phyloP scores from a whole-genome alignment of 2,329 filamentous ascomycete genomes.

The Aspergillus fructus region DNA sequence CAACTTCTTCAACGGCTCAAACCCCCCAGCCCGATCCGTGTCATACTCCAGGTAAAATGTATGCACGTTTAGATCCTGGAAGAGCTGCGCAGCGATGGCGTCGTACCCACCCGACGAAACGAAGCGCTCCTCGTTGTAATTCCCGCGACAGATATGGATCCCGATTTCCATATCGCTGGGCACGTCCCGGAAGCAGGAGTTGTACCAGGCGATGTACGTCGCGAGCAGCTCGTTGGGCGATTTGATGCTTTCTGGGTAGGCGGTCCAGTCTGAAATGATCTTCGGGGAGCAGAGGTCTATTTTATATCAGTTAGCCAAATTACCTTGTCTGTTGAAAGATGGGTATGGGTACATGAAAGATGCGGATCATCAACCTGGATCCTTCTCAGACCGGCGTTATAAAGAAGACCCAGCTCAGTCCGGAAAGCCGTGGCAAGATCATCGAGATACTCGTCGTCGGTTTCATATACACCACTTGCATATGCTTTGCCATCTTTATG shows the following conservation, averaged over 20 bases:
- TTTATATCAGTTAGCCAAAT: constrained; percentile 38
- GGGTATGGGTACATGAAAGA: constrained; percentile 51
- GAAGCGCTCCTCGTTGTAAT: constrained; percentile 65
- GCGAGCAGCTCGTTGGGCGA: constrained; percentile 67
- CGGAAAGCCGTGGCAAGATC: constrained; percentile 66
- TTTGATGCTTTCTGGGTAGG: constrained; percentile 66
- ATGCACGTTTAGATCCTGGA: constrained; percentile 61
- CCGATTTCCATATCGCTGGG: constrained; percentile 72
- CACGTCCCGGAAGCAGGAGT: constrained; percentile 63
- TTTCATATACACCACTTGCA: constrained; percentile 55
- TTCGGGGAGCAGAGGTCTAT: constrained; percentile 74
- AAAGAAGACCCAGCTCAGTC: constrained; percentile 60
- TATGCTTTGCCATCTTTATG: constrained; percentile 58
- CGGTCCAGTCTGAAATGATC: constrained; percentile 68
- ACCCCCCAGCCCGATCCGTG: constrained; percentile 63
- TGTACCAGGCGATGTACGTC: constrained; percentile 74
- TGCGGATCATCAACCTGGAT: constrained; percentile 68
- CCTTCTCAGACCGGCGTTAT: constrained; percentile 62
- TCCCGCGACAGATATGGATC: constrained; percentile 69
- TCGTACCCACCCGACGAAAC: constrained; percentile 68
- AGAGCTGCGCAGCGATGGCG: constrained; percentile 65
- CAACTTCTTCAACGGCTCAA: constrained; percentile 62
- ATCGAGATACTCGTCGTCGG: constrained; percentile 61
- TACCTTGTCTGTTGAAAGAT: too few relatives aligned
- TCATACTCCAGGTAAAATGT: constrained; percentile 71